A percentile compares a stretch with the other conserved stretches of the same genome.
Conservation (phyloP, 169 alveolate species). For the Sarcocystis neurona region DNA sequence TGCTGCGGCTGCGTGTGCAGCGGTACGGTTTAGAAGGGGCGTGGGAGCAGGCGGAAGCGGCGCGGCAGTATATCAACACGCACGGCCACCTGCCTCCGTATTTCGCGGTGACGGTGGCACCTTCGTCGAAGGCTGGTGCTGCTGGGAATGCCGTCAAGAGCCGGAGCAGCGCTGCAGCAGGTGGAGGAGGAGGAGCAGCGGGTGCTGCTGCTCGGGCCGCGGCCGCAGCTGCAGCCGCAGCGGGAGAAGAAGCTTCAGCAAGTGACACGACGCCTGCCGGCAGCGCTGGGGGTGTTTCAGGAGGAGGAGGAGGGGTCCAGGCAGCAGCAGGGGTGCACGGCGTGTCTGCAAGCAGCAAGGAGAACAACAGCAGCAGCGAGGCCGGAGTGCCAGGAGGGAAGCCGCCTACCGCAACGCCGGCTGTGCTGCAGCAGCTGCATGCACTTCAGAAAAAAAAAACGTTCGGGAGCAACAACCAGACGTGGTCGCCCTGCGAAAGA, state of each 20-base stretch:
- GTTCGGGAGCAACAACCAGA: background rate
- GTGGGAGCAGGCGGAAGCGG: constrained; percentile 21
- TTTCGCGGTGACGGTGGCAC: background rate
- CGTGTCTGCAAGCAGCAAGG: too few species aligned
- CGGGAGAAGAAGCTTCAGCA: background rate
- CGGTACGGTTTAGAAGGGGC: constrained; percentile 15
- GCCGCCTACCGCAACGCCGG: background rate
- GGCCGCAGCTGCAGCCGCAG: background rate
- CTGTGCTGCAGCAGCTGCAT: background rate
- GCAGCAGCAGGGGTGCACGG: too few species aligned
- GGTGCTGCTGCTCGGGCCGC: background rate
- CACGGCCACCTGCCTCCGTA: background rate
- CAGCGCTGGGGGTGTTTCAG: background rate
- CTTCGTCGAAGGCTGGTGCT: background rate
- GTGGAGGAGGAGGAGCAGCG: background rate
- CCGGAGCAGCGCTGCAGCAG: background rate
- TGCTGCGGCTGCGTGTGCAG: too few species aligned
- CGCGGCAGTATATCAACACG: background rate
- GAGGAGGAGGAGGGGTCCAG: background rate
- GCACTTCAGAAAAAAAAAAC: background rate
- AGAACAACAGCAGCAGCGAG: background rate
- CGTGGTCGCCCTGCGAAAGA: background rate
- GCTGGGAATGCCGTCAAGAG: background rate
- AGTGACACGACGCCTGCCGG: background rate
- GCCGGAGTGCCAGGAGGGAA: background rate